A percentile compares a stretch with the other conserved stretches of the same genome.
Evolutionary conservation across 2,329 filamentous ascomycete species (phyloP).

Genomic region (Pseudogymnoascus sp.): DNA sequence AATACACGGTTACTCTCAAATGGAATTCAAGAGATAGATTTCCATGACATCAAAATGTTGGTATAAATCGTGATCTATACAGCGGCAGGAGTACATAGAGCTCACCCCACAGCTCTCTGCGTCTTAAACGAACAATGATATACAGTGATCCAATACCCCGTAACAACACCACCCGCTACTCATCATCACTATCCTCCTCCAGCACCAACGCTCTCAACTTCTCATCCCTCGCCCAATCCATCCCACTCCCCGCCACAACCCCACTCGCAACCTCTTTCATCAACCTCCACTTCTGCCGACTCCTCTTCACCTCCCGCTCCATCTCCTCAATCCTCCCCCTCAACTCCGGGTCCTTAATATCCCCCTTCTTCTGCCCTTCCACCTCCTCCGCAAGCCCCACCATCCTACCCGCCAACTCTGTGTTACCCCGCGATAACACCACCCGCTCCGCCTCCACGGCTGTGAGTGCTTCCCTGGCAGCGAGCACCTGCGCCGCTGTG

Average conservation of each 20-base stretch:
- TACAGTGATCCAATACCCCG: conserved; percentile 8
- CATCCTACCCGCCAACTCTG: conserved; percentile 52
- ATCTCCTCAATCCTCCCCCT: conserved; percentile 49
- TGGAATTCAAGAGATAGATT: neutral
- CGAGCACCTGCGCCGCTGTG: conserved; percentile 45
- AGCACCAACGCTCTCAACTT: conserved; percentile 63
- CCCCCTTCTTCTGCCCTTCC: conserved; percentile 44
- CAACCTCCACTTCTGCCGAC: conserved; percentile 60
- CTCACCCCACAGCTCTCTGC: neutral
- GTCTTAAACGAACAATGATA: neutral
- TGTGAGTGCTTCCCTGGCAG: conserved; percentile 45
- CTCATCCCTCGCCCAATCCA: conserved; percentile 70
- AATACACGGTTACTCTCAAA: neutral
- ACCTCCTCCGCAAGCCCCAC: conserved; percentile 53
- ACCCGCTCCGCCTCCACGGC: conserved; percentile 51
- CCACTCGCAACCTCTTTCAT: conserved; percentile 75
- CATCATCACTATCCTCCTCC: conserved; percentile 49
- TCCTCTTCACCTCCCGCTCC: conserved; percentile 52
- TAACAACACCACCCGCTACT: conserved; percentile 5
- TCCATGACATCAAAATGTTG: neutral
- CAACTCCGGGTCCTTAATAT: conserved; percentile 44
- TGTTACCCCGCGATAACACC: conserved; percentile 50
- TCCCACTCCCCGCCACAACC: conserved; percentile 70
- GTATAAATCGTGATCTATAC: neutral
- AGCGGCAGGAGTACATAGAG: neutral